Conservation (phyloP, 805 yeast species). For the Zygosaccharomyces rouxii region DNA sequence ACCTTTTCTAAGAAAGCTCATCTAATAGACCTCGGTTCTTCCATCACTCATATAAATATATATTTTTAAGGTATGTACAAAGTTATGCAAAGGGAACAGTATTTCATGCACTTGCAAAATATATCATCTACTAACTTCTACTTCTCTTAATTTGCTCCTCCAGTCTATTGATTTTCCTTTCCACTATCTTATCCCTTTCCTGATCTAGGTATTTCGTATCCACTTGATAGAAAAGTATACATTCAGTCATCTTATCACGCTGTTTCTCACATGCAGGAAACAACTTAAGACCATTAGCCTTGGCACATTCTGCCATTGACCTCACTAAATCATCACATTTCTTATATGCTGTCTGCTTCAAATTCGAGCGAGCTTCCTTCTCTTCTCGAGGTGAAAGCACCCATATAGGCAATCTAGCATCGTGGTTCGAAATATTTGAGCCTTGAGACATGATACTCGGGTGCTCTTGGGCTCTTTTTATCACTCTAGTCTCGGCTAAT, state of each 20-base stretch:
- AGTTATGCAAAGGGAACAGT: not conserved
- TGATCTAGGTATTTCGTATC: conserved; percentile 57
- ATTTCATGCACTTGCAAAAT: not conserved
- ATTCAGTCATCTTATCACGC: conserved; percentile 54
- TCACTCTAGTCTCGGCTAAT: not conserved
- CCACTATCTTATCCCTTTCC: conserved; percentile 61
- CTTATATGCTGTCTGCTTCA: conserved; percentile 63
- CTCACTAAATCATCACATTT: conserved; percentile 66
- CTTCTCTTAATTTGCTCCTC: conserved; percentile 25
- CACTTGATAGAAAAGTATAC: conserved; percentile 58
- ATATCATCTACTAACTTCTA: conserved; percentile 4
- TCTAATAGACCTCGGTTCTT: not conserved
- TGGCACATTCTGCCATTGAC: conserved; percentile 62
- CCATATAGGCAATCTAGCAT: conserved; percentile 60
- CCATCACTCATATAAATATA: conserved; percentile 4
- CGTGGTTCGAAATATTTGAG: conserved; percentile 20
- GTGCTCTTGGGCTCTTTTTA: not conserved
- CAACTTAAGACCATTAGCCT: conserved; percentile 56
- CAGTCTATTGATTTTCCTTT: conserved; percentile 47
- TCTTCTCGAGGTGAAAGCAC: conserved; percentile 73
- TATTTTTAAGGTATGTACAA: conserved; percentile 5
- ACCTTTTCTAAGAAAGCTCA: conserved; percentile 22
- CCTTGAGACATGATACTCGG: conserved; percentile 9
- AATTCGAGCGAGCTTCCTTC: conserved; percentile 62
- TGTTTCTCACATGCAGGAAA: conserved; percentile 61